These are phyloP conservation scores for Dendrobium officinale DNA, from an alignment of 106 monocot genomes.

Conservation along the genomic window DNA sequence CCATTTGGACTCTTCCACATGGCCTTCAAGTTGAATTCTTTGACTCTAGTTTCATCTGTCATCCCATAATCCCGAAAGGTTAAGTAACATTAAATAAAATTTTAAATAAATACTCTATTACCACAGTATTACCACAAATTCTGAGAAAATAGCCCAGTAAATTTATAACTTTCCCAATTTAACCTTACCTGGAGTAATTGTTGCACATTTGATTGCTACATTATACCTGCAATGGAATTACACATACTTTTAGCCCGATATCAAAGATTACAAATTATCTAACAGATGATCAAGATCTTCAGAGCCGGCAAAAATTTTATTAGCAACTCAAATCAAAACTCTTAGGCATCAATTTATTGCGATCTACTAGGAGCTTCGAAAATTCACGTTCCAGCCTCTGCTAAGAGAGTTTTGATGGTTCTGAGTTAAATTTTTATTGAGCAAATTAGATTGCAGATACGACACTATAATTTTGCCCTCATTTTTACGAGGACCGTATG, in stretches of 20 bases:
- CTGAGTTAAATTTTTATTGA: no score
- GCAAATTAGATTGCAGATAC: no score
- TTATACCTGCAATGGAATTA: conserved; percentile 60
- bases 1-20: conserved; percentile 78
- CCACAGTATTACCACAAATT: background rate
- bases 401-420: no score
- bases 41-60: conserved; percentile 50
- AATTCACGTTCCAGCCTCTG: no score
- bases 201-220: conserved; percentile 97
- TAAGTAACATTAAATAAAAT: conserved; percentile 7
- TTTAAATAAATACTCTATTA: background rate
- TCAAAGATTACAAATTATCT: background rate
- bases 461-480: no score
- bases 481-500: no score
- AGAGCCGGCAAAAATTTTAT: background rate
- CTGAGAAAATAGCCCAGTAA: background rate
- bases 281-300: background rate
- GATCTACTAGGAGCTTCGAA: background rate
- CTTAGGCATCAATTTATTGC: background rate
- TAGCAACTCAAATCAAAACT: background rate
- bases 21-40: conserved; percentile 50
- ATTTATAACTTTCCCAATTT: background rate
- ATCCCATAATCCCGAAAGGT: conserved; percentile 7
- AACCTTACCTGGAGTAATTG: conserved; percentile 86
- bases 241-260: background rate